These are phyloP conservation scores for Thyridium curvatum DNA, from an alignment of 2,329 filamentous ascomycete species.

Conservation along the genomic window DNA sequence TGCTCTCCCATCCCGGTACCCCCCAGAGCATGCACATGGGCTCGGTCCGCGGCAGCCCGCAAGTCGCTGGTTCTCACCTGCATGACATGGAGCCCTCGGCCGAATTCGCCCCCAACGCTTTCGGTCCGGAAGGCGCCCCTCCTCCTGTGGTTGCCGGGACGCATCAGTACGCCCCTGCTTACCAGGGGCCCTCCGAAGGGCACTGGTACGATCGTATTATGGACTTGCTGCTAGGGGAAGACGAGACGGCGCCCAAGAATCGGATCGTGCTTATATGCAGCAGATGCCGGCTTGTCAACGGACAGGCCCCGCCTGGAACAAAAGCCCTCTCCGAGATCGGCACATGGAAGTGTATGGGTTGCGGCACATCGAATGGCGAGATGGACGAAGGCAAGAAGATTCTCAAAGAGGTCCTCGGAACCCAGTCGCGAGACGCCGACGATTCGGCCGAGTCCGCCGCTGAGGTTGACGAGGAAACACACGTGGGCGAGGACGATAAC, in stretches of 20 bases:
- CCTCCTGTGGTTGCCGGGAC: conserved; percentile 9
- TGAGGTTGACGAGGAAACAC: conserved; percentile 1
- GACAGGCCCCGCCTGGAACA: conserved; percentile 86
- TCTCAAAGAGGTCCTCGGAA: conserved; percentile 54
- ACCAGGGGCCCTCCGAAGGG: conserved; percentile 27
- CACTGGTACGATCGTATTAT: conserved; percentile 95
- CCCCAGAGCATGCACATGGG: conserved; percentile 2
- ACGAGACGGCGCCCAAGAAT: conserved; percentile 89
- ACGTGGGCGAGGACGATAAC: conserved; percentile 1
- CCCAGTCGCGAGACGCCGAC: conserved; percentile 5
- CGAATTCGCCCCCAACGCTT: conserved; percentile 73
- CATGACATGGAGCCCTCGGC: conserved; percentile 35
- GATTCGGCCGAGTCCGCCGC: conserved; percentile 1
- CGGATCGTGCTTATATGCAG: conserved; percentile 80
- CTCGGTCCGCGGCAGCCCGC: conserved; percentile 19
- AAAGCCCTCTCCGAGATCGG: conserved; percentile 73
- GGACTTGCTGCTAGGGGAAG: conserved; percentile 87
- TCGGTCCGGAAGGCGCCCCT: conserved; percentile 23
- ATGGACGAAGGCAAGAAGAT: conserved; percentile 71
- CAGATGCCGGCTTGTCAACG: conserved; percentile 83
- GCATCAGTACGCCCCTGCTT: conserved; percentile 17
- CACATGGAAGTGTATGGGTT: conserved; percentile 83
- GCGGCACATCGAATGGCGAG: conserved; percentile 74
- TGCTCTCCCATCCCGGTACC: conserved; percentile 8
- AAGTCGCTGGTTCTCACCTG: conserved; percentile 7